Percentiles rank a stretch among this genome's conserved stretches.
Evolutionary conservation across 2,329 filamentous ascomycete genomes (phyloP).

Genomic region (Cercospora zeae-maydis): DNA sequence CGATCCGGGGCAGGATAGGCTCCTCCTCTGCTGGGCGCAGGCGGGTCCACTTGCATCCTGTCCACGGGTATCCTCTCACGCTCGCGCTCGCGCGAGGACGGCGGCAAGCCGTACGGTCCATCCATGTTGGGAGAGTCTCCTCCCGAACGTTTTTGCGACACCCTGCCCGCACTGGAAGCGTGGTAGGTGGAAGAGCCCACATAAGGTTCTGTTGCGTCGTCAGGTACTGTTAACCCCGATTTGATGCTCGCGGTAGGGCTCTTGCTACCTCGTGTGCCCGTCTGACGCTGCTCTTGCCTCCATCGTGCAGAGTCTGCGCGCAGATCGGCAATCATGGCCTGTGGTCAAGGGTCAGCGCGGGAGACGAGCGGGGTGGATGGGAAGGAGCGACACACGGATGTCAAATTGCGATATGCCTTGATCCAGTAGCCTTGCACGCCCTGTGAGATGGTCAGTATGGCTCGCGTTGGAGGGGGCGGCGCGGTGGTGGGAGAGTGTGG

Average conservation of each 20-base stretch:
- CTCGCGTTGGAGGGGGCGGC: constrained; percentile 12
- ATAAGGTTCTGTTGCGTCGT: constrained; percentile 32
- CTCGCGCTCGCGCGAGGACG: constrained; percentile 13
- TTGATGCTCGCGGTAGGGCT: constrained; percentile 39
- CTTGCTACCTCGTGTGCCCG: constrained; percentile 47
- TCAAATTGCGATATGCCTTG: constrained; percentile 50
- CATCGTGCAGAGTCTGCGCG: constrained; percentile 48
- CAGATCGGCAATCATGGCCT: constrained; percentile 52
- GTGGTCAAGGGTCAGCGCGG: constrained; percentile 16
- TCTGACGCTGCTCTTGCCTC: constrained; percentile 38
- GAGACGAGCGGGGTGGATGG: no score
- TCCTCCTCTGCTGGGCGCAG: constrained; percentile 22
- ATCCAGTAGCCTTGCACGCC: constrained; percentile 51
- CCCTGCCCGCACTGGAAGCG: constrained; percentile 39
- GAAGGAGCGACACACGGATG: constrained; percentile 40
- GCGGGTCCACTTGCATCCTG: constrained; percentile 33
- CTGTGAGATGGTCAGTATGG: constrained; percentile 29
- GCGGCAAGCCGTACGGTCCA: constrained; percentile 31
- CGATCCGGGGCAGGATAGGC: constrained; percentile 22
- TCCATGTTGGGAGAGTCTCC: constrained; percentile 35
- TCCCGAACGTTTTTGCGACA: constrained; percentile 44
- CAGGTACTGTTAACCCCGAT: constrained; percentile 43
- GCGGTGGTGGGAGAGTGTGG: constrained; percentile 11
- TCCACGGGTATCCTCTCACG: constrained; percentile 27
- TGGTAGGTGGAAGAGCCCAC: constrained; percentile 41